A percentile compares a stretch with the other conserved stretches of the same genome.
Evolutionary conservation across 2,329 filamentous ascomycete species (phyloP).

Genomic region (Stenocarpella maydis): DNA sequence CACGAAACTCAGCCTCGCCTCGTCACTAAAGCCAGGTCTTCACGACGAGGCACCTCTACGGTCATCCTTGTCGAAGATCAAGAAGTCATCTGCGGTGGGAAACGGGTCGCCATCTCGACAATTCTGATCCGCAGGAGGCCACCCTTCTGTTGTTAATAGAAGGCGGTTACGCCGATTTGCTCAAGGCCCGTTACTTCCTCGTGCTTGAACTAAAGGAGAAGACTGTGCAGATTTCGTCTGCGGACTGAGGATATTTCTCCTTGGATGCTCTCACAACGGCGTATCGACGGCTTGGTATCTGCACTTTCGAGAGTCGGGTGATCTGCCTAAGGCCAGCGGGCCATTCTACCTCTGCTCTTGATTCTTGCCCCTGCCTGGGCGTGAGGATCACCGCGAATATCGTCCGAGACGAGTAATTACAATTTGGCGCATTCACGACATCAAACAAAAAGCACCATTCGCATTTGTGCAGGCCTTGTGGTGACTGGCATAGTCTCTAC

Average conservation of each 20-base stretch:
- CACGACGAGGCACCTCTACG: neutral
- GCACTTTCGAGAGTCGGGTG: neutral
- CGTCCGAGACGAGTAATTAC: neutral
- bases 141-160: neutral
- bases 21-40: neutral
- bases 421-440: neutral
- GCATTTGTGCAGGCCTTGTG: neutral
- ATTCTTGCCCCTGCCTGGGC: neutral
- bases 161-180: neutral
- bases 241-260: neutral
- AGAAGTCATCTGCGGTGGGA: neutral
- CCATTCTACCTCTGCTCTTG: neutral
- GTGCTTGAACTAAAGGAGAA: neutral
- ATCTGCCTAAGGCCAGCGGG: neutral
- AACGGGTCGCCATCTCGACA: neutral
- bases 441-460: neutral
- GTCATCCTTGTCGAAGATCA: neutral
- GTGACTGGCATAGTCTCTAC: too few relatives aligned
- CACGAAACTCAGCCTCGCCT: neutral
- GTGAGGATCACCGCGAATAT: neutral
- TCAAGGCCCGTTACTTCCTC: neutral
- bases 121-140: neutral
- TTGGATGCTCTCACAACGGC: neutral
- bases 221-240: neutral
- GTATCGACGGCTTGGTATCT: neutral